These are phyloP conservation scores for Syzygium oleosum DNA, from an alignment of 345 rosid genomes.

Conservation along the genomic window DNA sequence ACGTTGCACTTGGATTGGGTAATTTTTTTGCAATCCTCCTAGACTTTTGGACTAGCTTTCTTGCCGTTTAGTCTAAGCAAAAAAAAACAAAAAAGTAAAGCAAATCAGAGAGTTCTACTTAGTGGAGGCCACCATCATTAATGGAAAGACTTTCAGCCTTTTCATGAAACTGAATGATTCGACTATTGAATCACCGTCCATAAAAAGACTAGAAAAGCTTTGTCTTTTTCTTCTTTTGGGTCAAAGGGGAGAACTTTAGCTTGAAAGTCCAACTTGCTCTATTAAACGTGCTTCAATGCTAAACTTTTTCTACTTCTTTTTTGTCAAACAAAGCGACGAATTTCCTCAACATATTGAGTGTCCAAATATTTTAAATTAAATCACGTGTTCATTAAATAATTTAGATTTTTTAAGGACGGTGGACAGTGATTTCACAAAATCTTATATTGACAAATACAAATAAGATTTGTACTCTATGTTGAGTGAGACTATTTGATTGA, in stretches of 20 bases:
- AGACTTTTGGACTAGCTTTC: background rate
- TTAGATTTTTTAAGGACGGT: no score
- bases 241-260: background rate
- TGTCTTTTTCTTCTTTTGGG: background rate
- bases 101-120: background rate
- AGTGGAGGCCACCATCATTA: background rate
- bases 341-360: background rate
- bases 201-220: no score
- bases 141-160: background rate
- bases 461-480: background rate
- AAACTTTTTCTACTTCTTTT: background rate
- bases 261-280: background rate
- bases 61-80: background rate
- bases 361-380: no score
- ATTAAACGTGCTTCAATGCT: background rate
- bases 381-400: no score
- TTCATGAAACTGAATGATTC: background rate
- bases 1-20: background rate
- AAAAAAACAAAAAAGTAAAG: accelerated
- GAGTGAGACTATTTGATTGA: background rate
- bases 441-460: background rate
- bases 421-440: no score
- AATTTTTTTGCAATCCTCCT: background rate
- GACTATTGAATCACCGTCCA: background rate
- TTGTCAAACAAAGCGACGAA: background rate